phyloP scores from a whole-genome alignment of 2,329 filamentous ascomycete genomes.

The Clarireedia sp. region DNA sequence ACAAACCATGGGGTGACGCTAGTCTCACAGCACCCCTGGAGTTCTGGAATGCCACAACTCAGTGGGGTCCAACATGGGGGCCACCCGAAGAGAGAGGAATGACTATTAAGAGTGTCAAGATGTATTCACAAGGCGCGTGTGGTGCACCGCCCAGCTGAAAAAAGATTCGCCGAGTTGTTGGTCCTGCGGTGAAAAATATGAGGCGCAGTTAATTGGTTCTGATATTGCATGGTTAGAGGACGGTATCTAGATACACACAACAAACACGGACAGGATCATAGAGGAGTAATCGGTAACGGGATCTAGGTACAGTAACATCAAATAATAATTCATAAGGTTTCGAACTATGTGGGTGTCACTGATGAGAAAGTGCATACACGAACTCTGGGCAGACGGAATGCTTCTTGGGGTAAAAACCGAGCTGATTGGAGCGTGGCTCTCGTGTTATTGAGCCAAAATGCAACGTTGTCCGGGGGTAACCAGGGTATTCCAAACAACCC shows the following conservation, averaged over 20 bases:
- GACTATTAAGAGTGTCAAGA: slow-evolving; percentile 18
- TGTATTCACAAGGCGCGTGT: slow-evolving; percentile 13
- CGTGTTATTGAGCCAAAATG: background rate
- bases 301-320: background rate
- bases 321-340: background rate
- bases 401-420: background rate
- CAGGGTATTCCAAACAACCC: background rate
- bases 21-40: slow-evolving; percentile 33
- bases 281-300: background rate
- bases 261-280: background rate
- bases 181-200: background rate
- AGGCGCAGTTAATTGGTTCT: background rate
- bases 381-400: background rate
- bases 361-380: slow-evolving; percentile 8
- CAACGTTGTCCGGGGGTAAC: background rate
- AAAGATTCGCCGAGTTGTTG: background rate
- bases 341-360: background rate
- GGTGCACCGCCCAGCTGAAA: slow-evolving; percentile 4
- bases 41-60: slow-evolving; percentile 35
- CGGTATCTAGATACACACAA: background rate
- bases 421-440: background rate
- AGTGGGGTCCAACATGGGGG: slow-evolving; percentile 42
- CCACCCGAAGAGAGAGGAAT: slow-evolving; percentile 14
- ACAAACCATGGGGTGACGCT: slow-evolving; percentile 41
- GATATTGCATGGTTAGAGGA: background rate